Evolutionary conservation across 768 basidiomycete species (phyloP).

Genomic region (Suillus decipiens): DNA sequence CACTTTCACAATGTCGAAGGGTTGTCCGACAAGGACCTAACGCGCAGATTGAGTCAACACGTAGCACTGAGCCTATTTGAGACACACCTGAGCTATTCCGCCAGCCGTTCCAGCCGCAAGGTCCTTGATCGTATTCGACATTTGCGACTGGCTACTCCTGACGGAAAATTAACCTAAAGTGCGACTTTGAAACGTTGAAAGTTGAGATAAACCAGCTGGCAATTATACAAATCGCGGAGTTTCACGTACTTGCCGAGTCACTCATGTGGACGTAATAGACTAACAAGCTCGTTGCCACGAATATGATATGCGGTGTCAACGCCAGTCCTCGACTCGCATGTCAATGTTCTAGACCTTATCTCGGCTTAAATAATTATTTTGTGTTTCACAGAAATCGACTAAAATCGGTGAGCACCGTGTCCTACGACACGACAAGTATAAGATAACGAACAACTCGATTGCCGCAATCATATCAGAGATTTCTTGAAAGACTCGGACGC

Average conservation of each 20-base stretch:
- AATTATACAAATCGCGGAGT: conserved; percentile 12
- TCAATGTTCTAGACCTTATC: too few species aligned
- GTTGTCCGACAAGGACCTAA: conserved; percentile 88
- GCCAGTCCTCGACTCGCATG: too few species aligned
- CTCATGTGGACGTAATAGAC: neutral
- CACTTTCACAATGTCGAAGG: conserved; percentile 98
- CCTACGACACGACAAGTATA: too few species aligned
- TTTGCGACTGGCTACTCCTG: conserved; percentile 19
- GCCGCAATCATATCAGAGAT: too few species aligned
- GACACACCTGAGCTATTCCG: conserved; percentile 78
- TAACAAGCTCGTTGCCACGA: neutral
- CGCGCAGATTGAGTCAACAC: conserved; percentile 15
- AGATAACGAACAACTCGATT: too few species aligned
- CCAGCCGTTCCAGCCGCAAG: conserved; percentile 89
- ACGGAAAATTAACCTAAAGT: neutral
- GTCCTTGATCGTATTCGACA: conserved; percentile 76
- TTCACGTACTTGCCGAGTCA: conserved; percentile 18
- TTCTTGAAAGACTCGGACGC: too few species aligned
- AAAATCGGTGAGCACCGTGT: too few species aligned
- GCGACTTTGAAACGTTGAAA: neutral
- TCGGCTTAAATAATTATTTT: too few species aligned
- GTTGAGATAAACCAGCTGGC: neutral
- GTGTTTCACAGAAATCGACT: too few species aligned
- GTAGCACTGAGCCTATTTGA: neutral
- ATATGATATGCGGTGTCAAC: neutral